A percentile compares a stretch with the other conserved stretches of the same genome.
Conservation (phyloP, 2,329 filamentous ascomycete species). For the Aureobasidium sp. region DNA sequence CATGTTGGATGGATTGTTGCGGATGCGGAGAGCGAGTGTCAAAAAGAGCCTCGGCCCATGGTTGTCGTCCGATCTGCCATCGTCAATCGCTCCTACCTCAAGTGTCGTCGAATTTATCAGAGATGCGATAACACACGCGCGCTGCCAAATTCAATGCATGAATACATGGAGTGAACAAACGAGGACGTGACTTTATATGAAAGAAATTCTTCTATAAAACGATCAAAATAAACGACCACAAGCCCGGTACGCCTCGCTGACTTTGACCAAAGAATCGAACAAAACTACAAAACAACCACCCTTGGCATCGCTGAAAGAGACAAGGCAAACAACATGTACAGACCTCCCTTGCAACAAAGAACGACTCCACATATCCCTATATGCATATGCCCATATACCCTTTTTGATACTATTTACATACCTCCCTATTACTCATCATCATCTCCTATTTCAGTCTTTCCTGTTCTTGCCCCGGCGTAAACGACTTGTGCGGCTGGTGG, state of each 20-base stretch:
- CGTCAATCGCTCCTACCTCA: no score
- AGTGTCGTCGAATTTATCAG: no score
- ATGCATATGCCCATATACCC: background rate
- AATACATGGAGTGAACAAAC: no score
- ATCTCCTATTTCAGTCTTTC: background rate
- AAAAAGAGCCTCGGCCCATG: background rate
- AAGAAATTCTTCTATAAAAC: background rate
- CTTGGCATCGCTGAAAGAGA: background rate
- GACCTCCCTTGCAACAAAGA: background rate
- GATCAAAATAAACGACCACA: background rate
- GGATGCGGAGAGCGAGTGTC: background rate
- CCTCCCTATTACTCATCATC: background rate
- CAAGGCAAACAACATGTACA: constrained; percentile 2
- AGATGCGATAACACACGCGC: no score
- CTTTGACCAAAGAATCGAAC: background rate
- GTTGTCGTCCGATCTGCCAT: no score
- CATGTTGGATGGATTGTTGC: no score
- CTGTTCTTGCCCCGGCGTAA: constrained; percentile 13
- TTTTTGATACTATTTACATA: background rate
- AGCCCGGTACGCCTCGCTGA: constrained; percentile 8
- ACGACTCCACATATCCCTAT: background rate
- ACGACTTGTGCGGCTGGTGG: background rate
- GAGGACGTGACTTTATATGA: background rate
- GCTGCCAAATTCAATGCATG: no score
- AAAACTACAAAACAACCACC: background rate